Percentiles rank a stretch among this genome's conserved stretches.
Evolutionary conservation across 768 basidiomycete species (phyloP).

Genomic region (Pisolithus albus): DNA sequence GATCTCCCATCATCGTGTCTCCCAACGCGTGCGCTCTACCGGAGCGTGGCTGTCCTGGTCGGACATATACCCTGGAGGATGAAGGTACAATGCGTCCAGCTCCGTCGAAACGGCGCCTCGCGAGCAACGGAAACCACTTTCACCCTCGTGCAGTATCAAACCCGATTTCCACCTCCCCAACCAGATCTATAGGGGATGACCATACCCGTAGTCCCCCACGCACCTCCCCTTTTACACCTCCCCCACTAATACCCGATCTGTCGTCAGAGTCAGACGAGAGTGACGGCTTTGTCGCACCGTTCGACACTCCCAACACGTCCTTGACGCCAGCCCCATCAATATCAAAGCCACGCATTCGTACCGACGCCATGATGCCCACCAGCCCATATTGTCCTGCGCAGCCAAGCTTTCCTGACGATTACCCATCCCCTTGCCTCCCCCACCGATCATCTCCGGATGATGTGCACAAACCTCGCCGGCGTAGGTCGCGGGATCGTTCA

Average conservation of each 20-base stretch:
- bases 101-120: constrained; percentile 10
- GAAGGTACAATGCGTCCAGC: constrained; percentile 10
- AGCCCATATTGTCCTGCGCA: neutral
- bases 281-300: constrained; percentile 42
- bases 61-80: constrained; percentile 53
- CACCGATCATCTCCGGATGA: constrained; percentile 4
- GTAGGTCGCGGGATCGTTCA: constrained; percentile 9
- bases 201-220: constrained; percentile 9
- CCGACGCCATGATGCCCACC: constrained; percentile 4
- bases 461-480: constrained; percentile 8
- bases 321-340: constrained; percentile 17
- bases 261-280: constrained; percentile 60
- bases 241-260: constrained; percentile 54
- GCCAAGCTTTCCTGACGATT: constrained; percentile 2
- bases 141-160: constrained; percentile 39
- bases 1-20: constrained; percentile 67
- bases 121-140: constrained; percentile 31
- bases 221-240: constrained; percentile 23
- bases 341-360: constrained; percentile 8
- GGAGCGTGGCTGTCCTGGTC: constrained; percentile 69
- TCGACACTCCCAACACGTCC: constrained; percentile 16
- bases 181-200: constrained; percentile 7
- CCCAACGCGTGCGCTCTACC: constrained; percentile 73
- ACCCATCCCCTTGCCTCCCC: constrained; percentile 5
- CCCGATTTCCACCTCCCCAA: neutral